phyloP scores from a whole-genome alignment of 139 green algal genomes.

The Closterium sp. region DNA sequence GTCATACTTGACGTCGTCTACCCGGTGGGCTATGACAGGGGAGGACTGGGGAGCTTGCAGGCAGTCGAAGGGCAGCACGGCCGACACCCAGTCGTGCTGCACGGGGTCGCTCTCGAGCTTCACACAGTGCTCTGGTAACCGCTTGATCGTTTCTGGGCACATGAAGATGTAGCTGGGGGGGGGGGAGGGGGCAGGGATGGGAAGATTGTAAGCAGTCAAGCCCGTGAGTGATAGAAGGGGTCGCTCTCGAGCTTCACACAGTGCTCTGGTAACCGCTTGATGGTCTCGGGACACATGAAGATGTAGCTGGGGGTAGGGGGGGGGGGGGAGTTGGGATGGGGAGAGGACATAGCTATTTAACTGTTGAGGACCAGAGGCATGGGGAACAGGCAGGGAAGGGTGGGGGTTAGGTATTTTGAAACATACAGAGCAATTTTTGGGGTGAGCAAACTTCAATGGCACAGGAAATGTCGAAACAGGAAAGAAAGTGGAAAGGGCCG shows the following conservation, averaged over 20 bases:
- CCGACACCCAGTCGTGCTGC: constrained; percentile 1
- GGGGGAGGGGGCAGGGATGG: no score
- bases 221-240: background rate
- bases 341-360: no score
- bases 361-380: no score
- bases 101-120: no score
- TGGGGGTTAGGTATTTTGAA: no score
- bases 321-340: background rate
- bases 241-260: constrained; percentile 8
- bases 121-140: constrained; percentile 22
- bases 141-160: background rate
- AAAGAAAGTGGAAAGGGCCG: no score
- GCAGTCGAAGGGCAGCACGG: background rate
- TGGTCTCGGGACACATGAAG: constrained; percentile 18
- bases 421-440: no score
- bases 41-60: background rate
- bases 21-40: background rate
- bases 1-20: background rate
- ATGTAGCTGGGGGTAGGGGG: background rate
- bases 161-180: background rate
- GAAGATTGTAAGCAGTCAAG: no score
- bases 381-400: no score
- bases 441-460: no score
- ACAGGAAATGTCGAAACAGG: no score
- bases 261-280: constrained; percentile 7